These are phyloP conservation scores for Trichoderma atrobrunneum DNA, from an alignment of 2,329 filamentous ascomycete genomes.

Conservation along the genomic window DNA sequence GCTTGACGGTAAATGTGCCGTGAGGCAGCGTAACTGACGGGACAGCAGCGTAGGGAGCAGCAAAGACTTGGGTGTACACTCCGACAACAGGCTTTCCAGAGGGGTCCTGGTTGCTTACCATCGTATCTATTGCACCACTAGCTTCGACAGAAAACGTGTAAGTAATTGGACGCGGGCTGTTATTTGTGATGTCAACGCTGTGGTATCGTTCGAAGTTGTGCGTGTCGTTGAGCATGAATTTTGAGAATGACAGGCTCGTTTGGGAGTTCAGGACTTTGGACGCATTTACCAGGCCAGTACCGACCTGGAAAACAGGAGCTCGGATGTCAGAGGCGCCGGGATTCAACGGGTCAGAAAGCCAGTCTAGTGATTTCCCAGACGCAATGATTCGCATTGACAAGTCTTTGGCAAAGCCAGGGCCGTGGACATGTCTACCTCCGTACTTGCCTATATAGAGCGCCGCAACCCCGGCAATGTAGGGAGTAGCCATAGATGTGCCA, in stretches of 20 bases:
- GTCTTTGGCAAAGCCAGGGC: background rate
- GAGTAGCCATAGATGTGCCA: background rate
- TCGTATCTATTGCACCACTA: background rate
- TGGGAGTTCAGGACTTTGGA: background rate
- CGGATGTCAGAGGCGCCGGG: background rate
- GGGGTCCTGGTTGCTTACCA: background rate
- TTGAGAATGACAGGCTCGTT: background rate
- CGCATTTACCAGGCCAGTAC: background rate
- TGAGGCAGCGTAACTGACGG: background rate
- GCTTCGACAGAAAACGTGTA: background rate
- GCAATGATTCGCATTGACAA: background rate
- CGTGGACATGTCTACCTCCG: background rate
- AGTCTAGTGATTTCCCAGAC: background rate
- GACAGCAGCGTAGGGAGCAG: background rate
- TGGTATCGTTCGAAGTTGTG: background rate
- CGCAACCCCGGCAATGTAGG: background rate
- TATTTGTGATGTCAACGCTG: background rate
- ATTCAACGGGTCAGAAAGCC: background rate
- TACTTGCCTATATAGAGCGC: background rate
- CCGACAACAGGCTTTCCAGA: background rate
- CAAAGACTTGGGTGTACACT: background rate
- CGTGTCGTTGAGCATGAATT: background rate
- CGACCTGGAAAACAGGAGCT: background rate
- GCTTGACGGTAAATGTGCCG: background rate
- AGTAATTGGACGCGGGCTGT: background rate